Percentiles rank a stretch among this genome's conserved stretches.
phyloP scores from a whole-genome alignment of 1,139 yeast species.

The Pichia sp. region DNA sequence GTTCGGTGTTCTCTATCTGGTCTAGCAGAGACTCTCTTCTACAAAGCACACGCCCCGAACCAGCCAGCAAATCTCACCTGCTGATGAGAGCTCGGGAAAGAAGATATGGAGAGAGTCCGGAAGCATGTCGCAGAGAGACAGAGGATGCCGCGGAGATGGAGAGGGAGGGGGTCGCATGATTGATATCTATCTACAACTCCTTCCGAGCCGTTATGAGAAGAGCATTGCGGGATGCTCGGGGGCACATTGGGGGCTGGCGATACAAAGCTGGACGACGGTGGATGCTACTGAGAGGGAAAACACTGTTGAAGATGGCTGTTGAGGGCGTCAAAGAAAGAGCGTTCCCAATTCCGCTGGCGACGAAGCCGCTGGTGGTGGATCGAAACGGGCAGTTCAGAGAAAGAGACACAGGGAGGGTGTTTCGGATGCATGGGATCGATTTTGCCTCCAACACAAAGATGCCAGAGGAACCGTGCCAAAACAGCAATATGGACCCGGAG shows the following conservation, averaged over 20 bases:
- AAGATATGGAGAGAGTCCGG: not conserved
- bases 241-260: not conserved
- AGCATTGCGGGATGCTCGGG: not conserved
- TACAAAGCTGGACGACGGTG: not conserved
- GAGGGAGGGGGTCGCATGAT: not conserved
- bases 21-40: too few species aligned
- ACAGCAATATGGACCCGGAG: conserved; percentile 48
- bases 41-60: too few species aligned
- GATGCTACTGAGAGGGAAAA: not conserved
- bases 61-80: too few species aligned
- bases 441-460: conserved; percentile 72
- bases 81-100: too few species aligned
- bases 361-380: conserved; percentile 22
- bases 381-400: conserved; percentile 58
- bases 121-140: not conserved
- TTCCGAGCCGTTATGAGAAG: not conserved
- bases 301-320: not conserved
- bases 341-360: conserved; percentile 9
- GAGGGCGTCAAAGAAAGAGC: not conserved
- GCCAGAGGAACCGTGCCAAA: conserved; percentile 55
- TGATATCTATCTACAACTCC: not conserved
- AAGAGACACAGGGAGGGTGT: conserved; percentile 46
- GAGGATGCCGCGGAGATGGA: conserved; percentile 1
- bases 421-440: conserved; percentile 76
- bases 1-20: not conserved